A percentile compares a stretch with the other conserved stretches of the same genome.
These are phyloP conservation scores for Aquanectria penicillioides DNA, from an alignment of 2,329 filamentous ascomycete species.

Conservation along the genomic window DNA sequence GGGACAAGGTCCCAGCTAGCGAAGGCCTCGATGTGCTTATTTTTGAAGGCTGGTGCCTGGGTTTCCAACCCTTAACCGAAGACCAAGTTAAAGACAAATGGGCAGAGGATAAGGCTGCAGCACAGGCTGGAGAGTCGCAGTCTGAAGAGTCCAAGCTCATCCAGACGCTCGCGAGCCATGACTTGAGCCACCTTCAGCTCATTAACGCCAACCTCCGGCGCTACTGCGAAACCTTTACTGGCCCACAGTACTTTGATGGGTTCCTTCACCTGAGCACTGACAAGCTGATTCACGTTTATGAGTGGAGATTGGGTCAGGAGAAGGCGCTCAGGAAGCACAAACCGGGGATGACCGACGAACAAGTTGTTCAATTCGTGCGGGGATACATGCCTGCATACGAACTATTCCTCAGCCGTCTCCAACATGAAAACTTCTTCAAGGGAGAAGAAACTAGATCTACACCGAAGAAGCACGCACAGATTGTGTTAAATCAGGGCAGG, in stretches of 20 bases:
- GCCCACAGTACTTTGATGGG: conserved; percentile 31
- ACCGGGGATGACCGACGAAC: conserved; percentile 38
- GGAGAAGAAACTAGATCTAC: not conserved
- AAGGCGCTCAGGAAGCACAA: conserved; percentile 30
- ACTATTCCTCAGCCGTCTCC: conserved; percentile 32
- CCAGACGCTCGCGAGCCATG: conserved; percentile 30
- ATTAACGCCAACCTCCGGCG: conserved; percentile 37
- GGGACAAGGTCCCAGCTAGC: conserved; percentile 26
- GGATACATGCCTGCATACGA: conserved; percentile 42
- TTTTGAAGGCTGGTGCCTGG: conserved; percentile 40
- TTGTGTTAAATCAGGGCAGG: conserved; percentile 17
- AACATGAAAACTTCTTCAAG: conserved; percentile 30
- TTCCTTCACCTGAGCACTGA: conserved; percentile 39
- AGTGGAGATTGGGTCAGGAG: conserved; percentile 36
- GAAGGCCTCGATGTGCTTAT: conserved; percentile 34
- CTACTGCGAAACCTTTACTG: conserved; percentile 30
- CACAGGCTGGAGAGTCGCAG: not conserved
- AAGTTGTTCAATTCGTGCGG: conserved; percentile 34
- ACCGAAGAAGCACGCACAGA: conserved; percentile 26
- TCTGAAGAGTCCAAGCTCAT: conserved; percentile 14
- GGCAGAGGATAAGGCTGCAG: conserved; percentile 20
- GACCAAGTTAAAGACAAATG: conserved; percentile 29
- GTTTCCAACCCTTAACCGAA: conserved; percentile 28
- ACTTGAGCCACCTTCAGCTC: conserved; percentile 27
- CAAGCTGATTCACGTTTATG: conserved; percentile 33